Evolutionary conservation across 1,284 basidiomycete species (phyloP).

Genomic region (Rhizoctonia solani): DNA sequence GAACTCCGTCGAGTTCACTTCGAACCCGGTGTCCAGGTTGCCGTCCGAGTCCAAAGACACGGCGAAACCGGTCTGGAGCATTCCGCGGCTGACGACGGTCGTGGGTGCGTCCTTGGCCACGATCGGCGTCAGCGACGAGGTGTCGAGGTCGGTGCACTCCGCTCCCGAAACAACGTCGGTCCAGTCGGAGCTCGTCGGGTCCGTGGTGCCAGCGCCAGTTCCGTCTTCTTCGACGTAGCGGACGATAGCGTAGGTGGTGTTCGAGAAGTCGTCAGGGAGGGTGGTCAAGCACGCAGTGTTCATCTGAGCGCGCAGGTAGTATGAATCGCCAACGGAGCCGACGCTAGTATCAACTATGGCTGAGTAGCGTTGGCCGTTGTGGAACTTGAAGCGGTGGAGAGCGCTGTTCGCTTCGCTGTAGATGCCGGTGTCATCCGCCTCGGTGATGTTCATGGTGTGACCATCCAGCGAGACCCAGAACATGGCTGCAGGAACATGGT

Average conservation of each 20-base stretch:
- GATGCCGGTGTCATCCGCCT: constrained; percentile 22
- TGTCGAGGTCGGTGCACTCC: constrained; percentile 26
- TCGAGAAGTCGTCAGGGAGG: constrained; percentile 44
- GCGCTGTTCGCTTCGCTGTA: constrained; percentile 30
- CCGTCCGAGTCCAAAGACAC: background rate
- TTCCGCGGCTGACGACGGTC: constrained; percentile 8
- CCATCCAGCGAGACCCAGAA: constrained; percentile 40
- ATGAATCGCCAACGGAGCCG: constrained; percentile 44
- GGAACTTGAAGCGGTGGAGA: constrained; percentile 44
- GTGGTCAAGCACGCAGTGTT: constrained; percentile 46
- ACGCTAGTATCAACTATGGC: constrained; percentile 51
- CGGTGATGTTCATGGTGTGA: constrained; percentile 38
- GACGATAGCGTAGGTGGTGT: constrained; percentile 43
- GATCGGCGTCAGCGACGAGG: constrained; percentile 28
- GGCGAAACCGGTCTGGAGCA: constrained; percentile 2
- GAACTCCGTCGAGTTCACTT: constrained; percentile 28
- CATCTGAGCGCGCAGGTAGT: constrained; percentile 51
- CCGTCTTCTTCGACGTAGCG: constrained; percentile 41
- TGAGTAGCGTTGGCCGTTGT: constrained; percentile 54
- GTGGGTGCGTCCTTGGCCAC: constrained; percentile 23
- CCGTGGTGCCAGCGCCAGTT: constrained; percentile 29
- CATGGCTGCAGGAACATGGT: constrained; percentile 2
- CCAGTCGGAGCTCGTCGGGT: constrained; percentile 19
- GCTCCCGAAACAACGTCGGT: background rate
- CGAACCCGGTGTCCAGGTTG: constrained; percentile 33